Evolutionary conservation across 1,139 yeast genomes (phyloP), one percentile per base, ranked within the genome.

Genomic region (Pichia sp.): DNA sequence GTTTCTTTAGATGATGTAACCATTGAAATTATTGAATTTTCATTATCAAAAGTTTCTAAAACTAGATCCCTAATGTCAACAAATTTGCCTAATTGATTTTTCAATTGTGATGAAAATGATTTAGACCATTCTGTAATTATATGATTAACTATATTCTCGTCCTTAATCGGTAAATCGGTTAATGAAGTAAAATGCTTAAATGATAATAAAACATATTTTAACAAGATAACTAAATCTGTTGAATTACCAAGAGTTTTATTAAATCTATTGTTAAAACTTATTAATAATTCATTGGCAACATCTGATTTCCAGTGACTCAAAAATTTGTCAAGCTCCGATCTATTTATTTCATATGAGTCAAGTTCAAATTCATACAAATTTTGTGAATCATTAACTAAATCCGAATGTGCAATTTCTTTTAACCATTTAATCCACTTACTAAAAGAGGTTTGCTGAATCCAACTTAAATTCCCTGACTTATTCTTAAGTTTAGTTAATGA

Each of bases 161-260:
- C 22, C 3, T 12, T 12, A 20, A 33, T 24, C 25, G 47, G 42
- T 23, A 61, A 41, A 25, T 48, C 53, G 4, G 54, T 55, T 39
- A 62, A 47, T 11, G 66, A 62, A 1, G 62, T 53, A 42, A 56
- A 62, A 22, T 51, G 53, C 40, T 60, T 61, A 48, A 60, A 62
- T 5, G 63, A 53, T 4, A 40, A 37, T 22, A 62, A 48, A 3
- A 55, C 42, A 30, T 47, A 48, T 25, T 49, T 48, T 12, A 62
- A 35, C 11, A 47, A 33, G 8, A 32, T 32, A 2, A 58, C 52
- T 26, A 57, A 48, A 10, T 45, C 44, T 12, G 42, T 41, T n/a
- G 61, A 47, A 20, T 31, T 40, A 4, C 30, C 37, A 29, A 20
- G 27, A 11, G 30, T 25, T 29, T 37, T 30, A 3, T 33, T 20